Evolutionary conservation across 352 stramenopile genomes (phyloP), one percentile per base, ranked within the genome.

Genomic region (Phytopythium cucurbitacearum): DNA sequence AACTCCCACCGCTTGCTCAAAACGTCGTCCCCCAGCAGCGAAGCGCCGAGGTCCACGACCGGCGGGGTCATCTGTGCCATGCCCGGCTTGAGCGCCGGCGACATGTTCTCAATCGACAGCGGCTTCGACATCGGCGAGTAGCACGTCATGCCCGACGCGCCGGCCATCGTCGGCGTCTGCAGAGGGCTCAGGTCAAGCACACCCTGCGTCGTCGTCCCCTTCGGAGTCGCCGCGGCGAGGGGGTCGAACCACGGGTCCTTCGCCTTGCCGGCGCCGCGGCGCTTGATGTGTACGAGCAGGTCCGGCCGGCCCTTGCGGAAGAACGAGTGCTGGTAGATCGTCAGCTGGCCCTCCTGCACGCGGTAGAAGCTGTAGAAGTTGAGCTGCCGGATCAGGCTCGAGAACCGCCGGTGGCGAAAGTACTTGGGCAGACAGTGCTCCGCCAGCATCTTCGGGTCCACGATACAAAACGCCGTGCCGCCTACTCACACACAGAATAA

Each of bases 361-460:
- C 89, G 88, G 65, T 95, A 95, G 48, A 96, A 96, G 67, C 80
- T 93, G 84, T 96, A 96, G 54, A 95, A 96, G 64, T 96, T 96
- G 48, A 96, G 67, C 76, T 96, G 87, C 8, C 87, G 87, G 53
- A 96, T 94, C 15, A 96, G 63, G 53, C 78, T 92, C 38, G 88
- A 93, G 55, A 96, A 95, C 21, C 87, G 77, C 3, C 82, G 80
- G 63, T 96, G 87, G 48, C 87, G 85, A 56, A 96, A 96, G 67
- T 96, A 96, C 70, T 95, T 95, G 40, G 87, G 87, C 21, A 96
- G 65, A 50, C 86, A 93, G 56, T 94, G 81, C 57, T 93, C 81
- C 1, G 88, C 85, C 65, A 95, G 86, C 62, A 90, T 80, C 61
- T 93, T 91, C 8, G 87, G 76, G 59, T 96, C 84, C n/a, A 94